A percentile compares a stretch with the other conserved stretches of the same genome.
Conservation (phyloP, 495 filamentous ascomycete species). For the Annulohypoxylon maeteangense region DNA sequence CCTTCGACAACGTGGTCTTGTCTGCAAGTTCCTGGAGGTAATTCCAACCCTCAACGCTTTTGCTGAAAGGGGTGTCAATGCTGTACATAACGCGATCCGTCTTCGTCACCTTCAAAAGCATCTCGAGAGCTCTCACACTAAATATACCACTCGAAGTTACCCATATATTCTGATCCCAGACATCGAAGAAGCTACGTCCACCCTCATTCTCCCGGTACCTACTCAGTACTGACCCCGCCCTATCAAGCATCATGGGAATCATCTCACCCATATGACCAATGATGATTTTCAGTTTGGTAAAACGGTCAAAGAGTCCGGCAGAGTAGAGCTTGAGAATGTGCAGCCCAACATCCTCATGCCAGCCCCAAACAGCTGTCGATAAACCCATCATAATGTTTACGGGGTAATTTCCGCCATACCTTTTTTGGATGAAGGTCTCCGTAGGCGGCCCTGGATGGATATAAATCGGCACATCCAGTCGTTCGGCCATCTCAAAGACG, state of each 20-base stretch:
- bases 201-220: not conserved
- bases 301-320: conserved; percentile 60
- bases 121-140: conserved; percentile 54
- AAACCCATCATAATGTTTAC: conserved; percentile 49
- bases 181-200: conserved; percentile 62
- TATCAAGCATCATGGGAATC: conserved; percentile 71
- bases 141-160: conserved; percentile 73
- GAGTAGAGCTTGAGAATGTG: conserved; percentile 50
- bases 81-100: conserved; percentile 66
- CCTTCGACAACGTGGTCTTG: conserved; percentile 62
- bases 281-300: conserved; percentile 68
- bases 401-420: conserved; percentile 58
- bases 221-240: conserved; percentile 59
- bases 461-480: conserved; percentile 67
- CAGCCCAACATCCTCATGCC: conserved; percentile 60
- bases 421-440: conserved; percentile 42
- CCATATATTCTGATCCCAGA: conserved; percentile 71
- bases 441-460: conserved; percentile 64
- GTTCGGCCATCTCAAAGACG: conserved; percentile 60
- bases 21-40: conserved; percentile 61
- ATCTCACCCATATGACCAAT: conserved; percentile 75
- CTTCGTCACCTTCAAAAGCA: conserved; percentile 59
- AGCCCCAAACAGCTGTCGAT: conserved; percentile 54
- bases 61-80: conserved; percentile 69
- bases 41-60: conserved; percentile 54